These are phyloP conservation scores for Myxozyma sirexii DNA, from an alignment of 805 yeast genomes.

Conservation along the genomic window DNA sequence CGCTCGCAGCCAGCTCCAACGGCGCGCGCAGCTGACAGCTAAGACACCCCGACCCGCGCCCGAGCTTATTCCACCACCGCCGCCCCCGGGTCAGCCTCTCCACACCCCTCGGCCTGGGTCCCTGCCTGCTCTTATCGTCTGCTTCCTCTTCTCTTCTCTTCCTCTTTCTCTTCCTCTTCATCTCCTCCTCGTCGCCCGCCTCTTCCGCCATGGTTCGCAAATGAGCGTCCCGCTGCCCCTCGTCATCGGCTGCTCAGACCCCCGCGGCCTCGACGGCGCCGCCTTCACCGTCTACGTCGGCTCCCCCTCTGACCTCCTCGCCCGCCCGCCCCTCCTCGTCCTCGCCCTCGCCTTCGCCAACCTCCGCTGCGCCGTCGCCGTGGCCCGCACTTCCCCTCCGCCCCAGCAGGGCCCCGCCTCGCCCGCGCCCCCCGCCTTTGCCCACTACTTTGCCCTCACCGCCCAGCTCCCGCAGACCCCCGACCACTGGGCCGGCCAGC, in stretches of 20 bases:
- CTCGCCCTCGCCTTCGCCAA: slow-evolving; percentile 20
- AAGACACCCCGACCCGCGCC: background rate
- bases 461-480: slow-evolving; percentile 24
- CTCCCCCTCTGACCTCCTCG: slow-evolving; percentile 15
- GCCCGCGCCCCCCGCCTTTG: background rate
- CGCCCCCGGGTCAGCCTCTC: background rate
- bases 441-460: slow-evolving; percentile 26
- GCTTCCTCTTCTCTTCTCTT: background rate
- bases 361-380: slow-evolving; percentile 22
- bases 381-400: slow-evolving; percentile 26
- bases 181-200: background rate
- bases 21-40: background rate
- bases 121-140: background rate
- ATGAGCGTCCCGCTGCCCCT: slow-evolving; percentile 14
- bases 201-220: slow-evolving; percentile 1
- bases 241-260: slow-evolving; percentile 31
- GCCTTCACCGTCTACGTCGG: slow-evolving; percentile 28
- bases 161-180: background rate
- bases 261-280: slow-evolving; percentile 25
- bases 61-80: background rate
- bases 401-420: slow-evolving; percentile 1
- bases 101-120: background rate
- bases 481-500: slow-evolving; percentile 24
- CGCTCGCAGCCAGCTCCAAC: too few relatives aligned
- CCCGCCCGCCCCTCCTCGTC: slow-evolving; percentile 11